Percentiles rank a stretch among this genome's conserved stretches.
These are phyloP conservation scores for Coemansia guatemalensis DNA, from an alignment of 192 early-diverging fungal species.

Conservation along the genomic window DNA sequence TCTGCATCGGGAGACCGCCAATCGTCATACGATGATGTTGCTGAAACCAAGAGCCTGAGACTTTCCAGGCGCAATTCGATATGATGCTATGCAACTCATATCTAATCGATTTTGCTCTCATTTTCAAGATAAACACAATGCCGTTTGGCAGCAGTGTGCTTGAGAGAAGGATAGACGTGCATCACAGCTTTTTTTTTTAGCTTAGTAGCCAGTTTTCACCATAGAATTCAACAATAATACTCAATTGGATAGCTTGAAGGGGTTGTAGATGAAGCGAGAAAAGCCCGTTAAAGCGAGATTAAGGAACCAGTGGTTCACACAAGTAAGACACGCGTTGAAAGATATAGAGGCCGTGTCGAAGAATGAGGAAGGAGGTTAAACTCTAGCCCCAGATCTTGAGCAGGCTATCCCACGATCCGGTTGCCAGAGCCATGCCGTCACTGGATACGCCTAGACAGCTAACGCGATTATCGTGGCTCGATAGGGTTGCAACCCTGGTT, in stretches of 20 bases:
- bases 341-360: neutral
- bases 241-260: neutral
- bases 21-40: neutral
- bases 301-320: neutral
- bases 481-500: slow-evolving; percentile 88
- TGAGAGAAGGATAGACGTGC: neutral
- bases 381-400: slow-evolving; percentile 81
- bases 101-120: neutral
- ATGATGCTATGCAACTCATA: neutral
- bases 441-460: slow-evolving; percentile 94
- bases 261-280: neutral
- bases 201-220: neutral
- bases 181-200: neutral
- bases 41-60: neutral
- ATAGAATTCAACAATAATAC: neutral
- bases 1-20: neutral
- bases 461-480: slow-evolving; percentile 95
- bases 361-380: slow-evolving; percentile 2
- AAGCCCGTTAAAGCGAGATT: neutral
- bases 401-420: slow-evolving; percentile 97
- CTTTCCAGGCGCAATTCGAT: neutral
- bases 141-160: neutral
- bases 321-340: neutral
- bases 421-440: slow-evolving; percentile 98
- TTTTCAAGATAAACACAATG: neutral